phyloP scores from a whole-genome alignment of 176 grass and related monocot genomes.

The Triticum timopheevii region DNA sequence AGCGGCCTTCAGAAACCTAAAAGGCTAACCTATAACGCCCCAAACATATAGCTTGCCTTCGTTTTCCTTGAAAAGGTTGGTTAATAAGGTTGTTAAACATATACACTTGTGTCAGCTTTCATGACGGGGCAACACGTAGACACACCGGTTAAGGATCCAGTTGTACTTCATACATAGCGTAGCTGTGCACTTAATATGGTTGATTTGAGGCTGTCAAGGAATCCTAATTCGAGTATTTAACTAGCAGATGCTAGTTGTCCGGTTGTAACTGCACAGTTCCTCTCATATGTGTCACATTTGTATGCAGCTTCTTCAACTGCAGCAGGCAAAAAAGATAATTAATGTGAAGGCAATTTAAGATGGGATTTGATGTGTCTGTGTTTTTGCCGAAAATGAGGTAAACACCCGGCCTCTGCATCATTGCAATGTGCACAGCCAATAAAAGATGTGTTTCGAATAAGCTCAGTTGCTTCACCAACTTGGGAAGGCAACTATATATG shows the following conservation, averaged over 20 bases:
- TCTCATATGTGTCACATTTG: background rate
- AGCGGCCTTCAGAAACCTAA: conserved; percentile 20
- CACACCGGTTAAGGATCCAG: background rate
- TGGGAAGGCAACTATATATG: background rate
- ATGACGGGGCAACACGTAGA: conserved; percentile 16
- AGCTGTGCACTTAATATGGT: background rate
- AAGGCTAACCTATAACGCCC: background rate
- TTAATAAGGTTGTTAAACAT: background rate
- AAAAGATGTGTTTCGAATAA: conserved; percentile 7
- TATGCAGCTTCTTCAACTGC: background rate
- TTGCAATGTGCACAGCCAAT: too few relatives aligned
- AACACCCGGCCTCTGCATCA: too few relatives aligned
- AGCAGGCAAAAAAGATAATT: background rate
- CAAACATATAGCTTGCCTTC: background rate
- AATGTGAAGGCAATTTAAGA: background rate
- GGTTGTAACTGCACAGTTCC: background rate
- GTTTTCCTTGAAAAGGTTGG: background rate
- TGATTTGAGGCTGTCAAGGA: background rate
- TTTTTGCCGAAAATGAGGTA: too few relatives aligned
- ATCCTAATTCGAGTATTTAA: background rate
- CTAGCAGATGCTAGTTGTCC: background rate
- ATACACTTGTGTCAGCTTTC: conserved; percentile 22
- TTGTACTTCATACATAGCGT: background rate
- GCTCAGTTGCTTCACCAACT: conserved; percentile 9
- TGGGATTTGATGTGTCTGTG: background rate